phyloP scores from a whole-genome alignment of 1,284 basidiomycete species.

The Heterobasidion occidentale region DNA sequence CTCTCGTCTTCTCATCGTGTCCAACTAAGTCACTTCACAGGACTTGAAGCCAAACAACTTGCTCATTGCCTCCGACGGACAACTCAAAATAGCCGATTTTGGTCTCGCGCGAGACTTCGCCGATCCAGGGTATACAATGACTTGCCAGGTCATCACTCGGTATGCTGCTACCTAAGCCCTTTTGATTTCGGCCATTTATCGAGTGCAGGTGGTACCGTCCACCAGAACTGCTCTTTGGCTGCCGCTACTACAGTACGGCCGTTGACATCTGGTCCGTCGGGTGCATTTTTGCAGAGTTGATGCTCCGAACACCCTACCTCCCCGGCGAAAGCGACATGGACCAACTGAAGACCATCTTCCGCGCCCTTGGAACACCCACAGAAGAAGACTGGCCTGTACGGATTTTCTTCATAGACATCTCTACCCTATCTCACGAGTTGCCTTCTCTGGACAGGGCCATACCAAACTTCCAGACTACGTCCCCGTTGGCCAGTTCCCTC shows the following conservation, averaged over 20 bases:
- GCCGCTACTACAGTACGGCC: conserved; percentile 79
- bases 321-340: conserved; percentile 95
- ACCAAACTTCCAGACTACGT: conserved; percentile 87
- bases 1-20: conserved; percentile 7
- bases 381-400: conserved; percentile 95
- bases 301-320: conserved; percentile 91
- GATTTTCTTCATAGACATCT: neutral
- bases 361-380: conserved; percentile 90
- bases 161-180: conserved; percentile 23
- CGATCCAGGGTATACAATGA: conserved; percentile 94
- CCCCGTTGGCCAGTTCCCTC: conserved; percentile 76
- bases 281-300: conserved; percentile 93
- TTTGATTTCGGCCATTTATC: neutral
- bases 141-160: conserved; percentile 96
- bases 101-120: conserved; percentile 95
- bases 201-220: conserved; percentile 80
- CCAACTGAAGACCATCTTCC: conserved; percentile 91
- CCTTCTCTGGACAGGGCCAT: conserved; percentile 54
- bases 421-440: neutral
- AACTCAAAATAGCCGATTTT: conserved; percentile 98
- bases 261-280: conserved; percentile 96
- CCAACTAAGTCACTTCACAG: conserved; percentile 30
- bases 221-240: conserved; percentile 86
- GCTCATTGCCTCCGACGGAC: conserved; percentile 85
- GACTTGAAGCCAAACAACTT: conserved; percentile 99